Conservation (phyloP, 2,329 filamentous ascomycete genomes). For the Monilinia fructigena region DNA sequence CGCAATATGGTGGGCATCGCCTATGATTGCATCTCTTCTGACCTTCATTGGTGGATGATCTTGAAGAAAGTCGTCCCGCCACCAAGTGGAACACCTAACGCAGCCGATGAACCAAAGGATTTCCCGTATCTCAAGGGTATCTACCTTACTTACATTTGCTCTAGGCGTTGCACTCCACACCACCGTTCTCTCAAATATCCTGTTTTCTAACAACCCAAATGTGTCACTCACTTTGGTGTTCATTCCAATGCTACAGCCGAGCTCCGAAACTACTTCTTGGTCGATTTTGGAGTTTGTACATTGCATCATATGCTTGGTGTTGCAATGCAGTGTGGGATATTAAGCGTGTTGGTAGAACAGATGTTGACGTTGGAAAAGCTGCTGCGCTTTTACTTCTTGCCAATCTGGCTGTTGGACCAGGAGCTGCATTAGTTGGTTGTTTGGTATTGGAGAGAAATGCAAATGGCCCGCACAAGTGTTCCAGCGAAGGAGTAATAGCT, state of each 20-base stretch:
- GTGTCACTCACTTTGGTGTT: neutral
- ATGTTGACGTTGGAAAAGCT: conserved; percentile 3
- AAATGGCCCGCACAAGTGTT: conserved; percentile 16
- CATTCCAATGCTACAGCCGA: neutral
- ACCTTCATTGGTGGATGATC: neutral
- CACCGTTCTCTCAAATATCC: neutral
- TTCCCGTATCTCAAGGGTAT: neutral
- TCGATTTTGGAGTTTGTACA: conserved; percentile 4
- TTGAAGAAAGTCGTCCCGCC: neutral
- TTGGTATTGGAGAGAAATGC: conserved; percentile 17
- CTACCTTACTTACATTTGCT: neutral
- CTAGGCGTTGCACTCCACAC: neutral
- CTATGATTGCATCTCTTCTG: conserved; percentile 3
- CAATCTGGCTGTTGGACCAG: conserved; percentile 5
- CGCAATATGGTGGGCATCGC: neutral
- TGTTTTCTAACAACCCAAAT: neutral
- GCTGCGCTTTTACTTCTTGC: neutral
- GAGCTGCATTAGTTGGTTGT: conserved; percentile 15
- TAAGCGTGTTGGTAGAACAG: conserved; percentile 3
- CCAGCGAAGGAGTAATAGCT: neutral
- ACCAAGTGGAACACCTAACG: neutral
- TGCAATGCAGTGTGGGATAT: conserved; percentile 16
- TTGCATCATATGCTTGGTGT: neutral
- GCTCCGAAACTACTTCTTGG: neutral
- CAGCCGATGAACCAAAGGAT: conserved; percentile 3